phyloP scores from a whole-genome alignment of 176 grass and related monocot genomes.

The Bolboschoenus planiculmis region DNA sequence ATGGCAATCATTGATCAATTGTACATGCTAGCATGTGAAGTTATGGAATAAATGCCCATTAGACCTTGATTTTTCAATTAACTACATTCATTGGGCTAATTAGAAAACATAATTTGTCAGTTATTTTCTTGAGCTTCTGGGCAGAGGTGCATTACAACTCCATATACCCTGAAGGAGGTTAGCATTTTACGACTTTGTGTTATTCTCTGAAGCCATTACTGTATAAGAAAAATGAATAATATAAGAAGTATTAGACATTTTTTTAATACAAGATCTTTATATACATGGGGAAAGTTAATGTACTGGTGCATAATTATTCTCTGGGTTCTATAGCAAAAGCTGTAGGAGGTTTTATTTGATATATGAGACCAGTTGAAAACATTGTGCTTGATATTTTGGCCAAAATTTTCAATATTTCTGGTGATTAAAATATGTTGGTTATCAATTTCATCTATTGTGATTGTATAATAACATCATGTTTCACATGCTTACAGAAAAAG shows the following conservation, averaged over 20 bases:
- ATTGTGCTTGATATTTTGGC: not conserved
- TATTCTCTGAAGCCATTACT: not conserved
- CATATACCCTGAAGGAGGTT: slow-evolving; percentile 53
- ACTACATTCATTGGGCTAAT: not conserved
- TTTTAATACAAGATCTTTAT: not conserved
- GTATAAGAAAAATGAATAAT: not conserved
- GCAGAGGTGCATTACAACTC: slow-evolving; percentile 76
- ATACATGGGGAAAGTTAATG: not conserved
- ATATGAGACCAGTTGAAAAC: not conserved
- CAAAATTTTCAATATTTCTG: not conserved
- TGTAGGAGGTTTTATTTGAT: not conserved
- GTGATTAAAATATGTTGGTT: not conserved
- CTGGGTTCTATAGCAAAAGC: not conserved
- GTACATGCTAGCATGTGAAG: not conserved
- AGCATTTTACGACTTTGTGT: slow-evolving; percentile 1
- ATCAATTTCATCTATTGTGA: not conserved
- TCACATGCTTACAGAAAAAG: not conserved
- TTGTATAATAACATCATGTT: not conserved
- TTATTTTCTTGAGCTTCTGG: slow-evolving; percentile 77
- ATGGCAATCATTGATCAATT: not conserved
- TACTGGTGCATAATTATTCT: not conserved
- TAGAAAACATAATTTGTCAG: slow-evolving; percentile 23
- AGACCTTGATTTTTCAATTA: not conserved
- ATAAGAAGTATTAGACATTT: not conserved
- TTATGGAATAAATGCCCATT: not conserved